These are phyloP conservation scores for Chalciporus piperatoides DNA, from an alignment of 1,284 basidiomycete genomes.

Conservation along the genomic window DNA sequence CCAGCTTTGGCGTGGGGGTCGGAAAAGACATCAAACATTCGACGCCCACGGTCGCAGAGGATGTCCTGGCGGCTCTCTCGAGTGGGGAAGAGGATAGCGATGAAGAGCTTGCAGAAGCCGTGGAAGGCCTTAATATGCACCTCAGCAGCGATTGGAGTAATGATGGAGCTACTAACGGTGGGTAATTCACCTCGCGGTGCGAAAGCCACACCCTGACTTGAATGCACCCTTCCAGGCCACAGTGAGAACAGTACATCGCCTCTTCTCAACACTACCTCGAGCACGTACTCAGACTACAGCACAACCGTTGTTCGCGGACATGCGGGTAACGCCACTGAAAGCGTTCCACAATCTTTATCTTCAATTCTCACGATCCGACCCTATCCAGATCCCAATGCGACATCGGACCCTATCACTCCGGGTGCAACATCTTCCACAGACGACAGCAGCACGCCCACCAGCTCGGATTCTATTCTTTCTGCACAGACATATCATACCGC, in stretches of 20 bases:
- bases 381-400: slow-evolving; percentile 45
- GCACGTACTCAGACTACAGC: slow-evolving; percentile 58
- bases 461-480: slow-evolving; percentile 49
- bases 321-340: slow-evolving; percentile 37
- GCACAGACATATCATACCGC: slow-evolving; percentile 70
- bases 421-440: slow-evolving; percentile 29
- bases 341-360: slow-evolving; percentile 56
- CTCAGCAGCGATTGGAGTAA: slow-evolving; percentile 48
- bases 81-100: slow-evolving; percentile 51
- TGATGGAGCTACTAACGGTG: slow-evolving; percentile 37
- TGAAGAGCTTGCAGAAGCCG: slow-evolving; percentile 67
- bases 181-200: slow-evolving; percentile 16
- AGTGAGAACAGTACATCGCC: slow-evolving; percentile 48
- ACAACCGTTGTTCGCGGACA: slow-evolving; percentile 59
- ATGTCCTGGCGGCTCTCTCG: slow-evolving; percentile 30
- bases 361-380: slow-evolving; percentile 71
- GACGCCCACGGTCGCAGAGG: slow-evolving; percentile 20
- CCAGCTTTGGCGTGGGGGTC: slow-evolving; percentile 79
- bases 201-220: slow-evolving; percentile 7
- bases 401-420: slow-evolving; percentile 34
- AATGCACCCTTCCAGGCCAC: slow-evolving; percentile 30
- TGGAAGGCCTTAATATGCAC: slow-evolving; percentile 53
- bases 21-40: slow-evolving; percentile 50
- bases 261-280: slow-evolving; percentile 48
- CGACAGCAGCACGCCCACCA: slow-evolving; percentile 26